Conservation (phyloP, 495 filamentous ascomycete species). For the Sphaerosporella brunnea region DNA sequence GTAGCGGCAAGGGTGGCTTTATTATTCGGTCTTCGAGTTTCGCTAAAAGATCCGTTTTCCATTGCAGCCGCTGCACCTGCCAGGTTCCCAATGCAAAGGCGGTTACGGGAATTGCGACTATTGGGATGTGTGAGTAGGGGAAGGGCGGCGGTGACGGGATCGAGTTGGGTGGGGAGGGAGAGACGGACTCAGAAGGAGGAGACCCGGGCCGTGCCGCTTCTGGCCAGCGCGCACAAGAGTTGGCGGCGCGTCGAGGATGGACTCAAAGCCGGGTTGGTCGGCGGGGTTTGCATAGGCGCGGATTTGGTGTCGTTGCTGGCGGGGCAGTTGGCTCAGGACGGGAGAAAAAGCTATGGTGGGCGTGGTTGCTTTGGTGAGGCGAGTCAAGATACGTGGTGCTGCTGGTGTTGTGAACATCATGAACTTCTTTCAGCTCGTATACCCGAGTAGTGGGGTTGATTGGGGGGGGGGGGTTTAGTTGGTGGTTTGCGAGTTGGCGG, state of each 20-base stretch:
- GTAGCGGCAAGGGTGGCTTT: slow-evolving; percentile 69
- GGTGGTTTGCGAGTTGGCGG: too few species aligned
- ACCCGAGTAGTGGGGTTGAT: too few species aligned
- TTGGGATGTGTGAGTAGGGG: background rate
- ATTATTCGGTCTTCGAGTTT: slow-evolving; percentile 78
- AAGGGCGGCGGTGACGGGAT: too few species aligned
- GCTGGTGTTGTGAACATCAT: too few species aligned
- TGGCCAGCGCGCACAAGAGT: slow-evolving; percentile 49
- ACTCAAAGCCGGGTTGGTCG: slow-evolving; percentile 56
- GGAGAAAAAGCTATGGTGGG: too few species aligned
- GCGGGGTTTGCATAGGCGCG: slow-evolving; percentile 26
- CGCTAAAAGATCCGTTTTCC: slow-evolving; percentile 85
- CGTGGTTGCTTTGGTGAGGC: too few species aligned
- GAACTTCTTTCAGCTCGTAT: too few species aligned
- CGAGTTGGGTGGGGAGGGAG: slow-evolving; percentile 1
- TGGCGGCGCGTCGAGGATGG: slow-evolving; percentile 71
- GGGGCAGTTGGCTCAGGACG: too few species aligned
- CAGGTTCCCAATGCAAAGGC: slow-evolving; percentile 81
- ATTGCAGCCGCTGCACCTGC: slow-evolving; percentile 83
- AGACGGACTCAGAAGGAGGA: slow-evolving; percentile 54
- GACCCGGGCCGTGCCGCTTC: slow-evolving; percentile 58
- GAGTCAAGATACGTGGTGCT: too few species aligned
- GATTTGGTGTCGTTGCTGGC: too few species aligned
- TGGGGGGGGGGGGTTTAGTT: too few species aligned
- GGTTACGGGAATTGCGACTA: slow-evolving; percentile 76